Evolutionary conservation across 495 filamentous ascomycete species (phyloP).

Genomic region (Margaritispora aquatica): DNA sequence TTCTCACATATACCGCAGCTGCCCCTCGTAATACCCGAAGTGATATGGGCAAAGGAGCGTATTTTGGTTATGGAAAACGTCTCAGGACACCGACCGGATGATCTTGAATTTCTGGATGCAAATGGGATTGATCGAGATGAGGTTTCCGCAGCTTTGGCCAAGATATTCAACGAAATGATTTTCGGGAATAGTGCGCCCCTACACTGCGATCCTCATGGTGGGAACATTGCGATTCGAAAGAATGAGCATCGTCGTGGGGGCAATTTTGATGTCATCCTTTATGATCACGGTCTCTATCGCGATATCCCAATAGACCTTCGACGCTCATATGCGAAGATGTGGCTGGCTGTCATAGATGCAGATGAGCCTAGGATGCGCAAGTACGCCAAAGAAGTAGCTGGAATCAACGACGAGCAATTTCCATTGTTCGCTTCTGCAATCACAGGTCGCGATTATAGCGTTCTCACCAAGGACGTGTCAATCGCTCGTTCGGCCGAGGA

Average conservation of each 20-base stretch:
- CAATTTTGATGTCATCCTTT: conserved; percentile 97
- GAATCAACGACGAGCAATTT: conserved; percentile 87
- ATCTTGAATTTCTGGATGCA: conserved; percentile 77
- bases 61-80: conserved; percentile 96
- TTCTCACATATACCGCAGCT: conserved; percentile 61
- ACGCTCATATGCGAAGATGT: conserved; percentile 91
- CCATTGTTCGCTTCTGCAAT: conserved; percentile 94
- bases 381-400: conserved; percentile 83
- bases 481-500: conserved; percentile 61
- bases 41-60: conserved; percentile 81
- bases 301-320: conserved; percentile 76
- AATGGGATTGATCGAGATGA: conserved; percentile 91
- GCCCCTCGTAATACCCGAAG: conserved; percentile 83
- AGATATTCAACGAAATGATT: conserved; percentile 99
- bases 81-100: conserved; percentile 80
- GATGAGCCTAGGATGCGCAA: conserved; percentile 79
- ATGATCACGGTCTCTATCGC: conserved; percentile 95
- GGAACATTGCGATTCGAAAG: conserved; percentile 88
- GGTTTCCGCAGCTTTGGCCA: conserved; percentile 84
- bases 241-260: conserved; percentile 47
- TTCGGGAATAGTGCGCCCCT: conserved; percentile 85
- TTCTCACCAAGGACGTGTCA: conserved; percentile 56
- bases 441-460: conserved; percentile 84
- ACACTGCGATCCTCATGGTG: conserved; percentile 97
- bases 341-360: conserved; percentile 89